Evolutionary conservation across 306 rosid genomes (phyloP).

Genomic region (Canavalia ensiformis): DNA sequence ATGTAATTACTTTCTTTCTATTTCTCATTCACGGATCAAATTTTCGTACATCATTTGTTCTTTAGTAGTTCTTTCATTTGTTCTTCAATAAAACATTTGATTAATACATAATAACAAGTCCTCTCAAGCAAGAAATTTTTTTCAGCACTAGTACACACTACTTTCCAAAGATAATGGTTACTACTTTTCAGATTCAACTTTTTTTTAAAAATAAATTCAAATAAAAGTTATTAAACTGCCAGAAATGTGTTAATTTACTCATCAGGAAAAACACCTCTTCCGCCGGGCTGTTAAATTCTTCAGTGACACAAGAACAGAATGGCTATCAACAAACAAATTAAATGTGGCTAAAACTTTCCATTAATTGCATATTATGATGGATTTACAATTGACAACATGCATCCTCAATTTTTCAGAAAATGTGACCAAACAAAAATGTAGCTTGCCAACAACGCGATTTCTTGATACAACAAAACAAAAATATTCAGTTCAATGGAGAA

Average conservation of each 20-base stretch:
- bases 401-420: slow-evolving; percentile 16
- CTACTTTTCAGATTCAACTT: no score
- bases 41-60: background rate
- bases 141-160: no score
- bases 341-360: background rate
- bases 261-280: background rate
- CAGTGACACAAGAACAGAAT: background rate
- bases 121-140: no score
- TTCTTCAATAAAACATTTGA: background rate
- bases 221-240: no score
- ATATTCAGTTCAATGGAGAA: slow-evolving; percentile 43
- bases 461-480: background rate
- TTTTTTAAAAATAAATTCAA: no score
- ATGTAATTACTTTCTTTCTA: background rate
- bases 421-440: background rate
- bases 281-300: background rate
- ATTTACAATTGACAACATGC: slow-evolving; percentile 37
- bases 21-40: background rate
- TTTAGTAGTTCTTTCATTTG: background rate
- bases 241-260: no score
- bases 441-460: background rate
- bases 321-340: background rate
- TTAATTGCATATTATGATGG: background rate
- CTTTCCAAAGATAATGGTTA: no score
- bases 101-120: background rate